Conservation (phyloP, 2,329 filamentous ascomycete genomes). For the Myriosclerotinia scirpicola region DNA sequence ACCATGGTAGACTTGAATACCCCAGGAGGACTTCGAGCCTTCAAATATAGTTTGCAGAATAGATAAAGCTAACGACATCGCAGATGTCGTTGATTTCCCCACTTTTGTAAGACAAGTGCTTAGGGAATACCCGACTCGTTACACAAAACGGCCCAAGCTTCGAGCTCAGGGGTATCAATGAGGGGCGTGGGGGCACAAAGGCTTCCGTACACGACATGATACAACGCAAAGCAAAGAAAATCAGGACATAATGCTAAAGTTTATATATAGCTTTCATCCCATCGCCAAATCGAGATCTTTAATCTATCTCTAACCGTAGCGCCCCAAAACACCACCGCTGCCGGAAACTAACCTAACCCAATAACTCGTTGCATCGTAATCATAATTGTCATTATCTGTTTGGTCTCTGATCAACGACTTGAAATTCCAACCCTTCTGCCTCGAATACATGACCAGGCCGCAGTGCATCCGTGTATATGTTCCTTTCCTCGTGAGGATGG, state of each 20-base stretch:
- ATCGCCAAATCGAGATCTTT: background rate
- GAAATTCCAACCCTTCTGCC: conserved; percentile 56
- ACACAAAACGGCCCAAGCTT: background rate
- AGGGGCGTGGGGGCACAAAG: background rate
- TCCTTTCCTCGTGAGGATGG: conserved; percentile 61
- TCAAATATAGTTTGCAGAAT: too few relatives aligned
- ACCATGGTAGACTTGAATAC: too few relatives aligned
- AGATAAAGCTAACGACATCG: too few relatives aligned
- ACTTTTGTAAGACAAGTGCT: background rate
- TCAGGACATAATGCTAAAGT: background rate
- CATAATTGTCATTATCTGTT: conserved; percentile 4
- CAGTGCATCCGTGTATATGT: conserved; percentile 46
- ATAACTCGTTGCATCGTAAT: background rate
- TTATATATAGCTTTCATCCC: background rate
- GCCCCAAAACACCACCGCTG: background rate
- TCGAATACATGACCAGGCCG: conserved; percentile 59
- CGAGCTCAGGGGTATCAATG: background rate
- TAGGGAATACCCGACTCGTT: background rate
- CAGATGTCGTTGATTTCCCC: too few relatives aligned
- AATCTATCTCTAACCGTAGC: conserved; percentile 3
- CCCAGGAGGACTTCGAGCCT: too few relatives aligned
- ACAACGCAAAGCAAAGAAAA: background rate
- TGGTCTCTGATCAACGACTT: conserved; percentile 63
- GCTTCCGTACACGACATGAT: background rate
- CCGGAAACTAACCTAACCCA: background rate